phyloP scores from a whole-genome alignment of 2,329 filamentous ascomycete genomes.

The Verticillium longisporum region DNA sequence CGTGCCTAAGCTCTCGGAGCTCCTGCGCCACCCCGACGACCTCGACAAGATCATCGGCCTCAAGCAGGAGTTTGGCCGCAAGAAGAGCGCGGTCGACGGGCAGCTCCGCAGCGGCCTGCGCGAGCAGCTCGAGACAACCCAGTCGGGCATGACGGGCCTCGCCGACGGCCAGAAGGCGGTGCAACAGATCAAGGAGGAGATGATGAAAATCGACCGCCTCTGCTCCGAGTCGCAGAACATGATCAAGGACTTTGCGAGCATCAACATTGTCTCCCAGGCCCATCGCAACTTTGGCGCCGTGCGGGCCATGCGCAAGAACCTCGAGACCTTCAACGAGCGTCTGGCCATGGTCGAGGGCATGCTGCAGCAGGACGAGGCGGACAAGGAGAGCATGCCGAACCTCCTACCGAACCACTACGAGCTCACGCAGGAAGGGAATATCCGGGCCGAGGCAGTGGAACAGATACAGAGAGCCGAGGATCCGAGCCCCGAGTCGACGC shows the following conservation, averaged over 20 bases:
- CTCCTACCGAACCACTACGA: constrained; percentile 85
- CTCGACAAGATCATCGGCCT: constrained; percentile 89
- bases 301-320: constrained; percentile 83
- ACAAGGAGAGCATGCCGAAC: constrained; percentile 87
- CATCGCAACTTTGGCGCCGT: constrained; percentile 95
- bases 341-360: constrained; percentile 70
- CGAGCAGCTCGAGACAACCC: constrained; percentile 90
- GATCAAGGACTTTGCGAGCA: constrained; percentile 92
- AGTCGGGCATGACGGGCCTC: constrained; percentile 84
- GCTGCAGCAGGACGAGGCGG: constrained; percentile 75
- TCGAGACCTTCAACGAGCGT: constrained; percentile 79
- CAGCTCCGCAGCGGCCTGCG: constrained; percentile 83
- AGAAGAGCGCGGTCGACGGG: constrained; percentile 85
- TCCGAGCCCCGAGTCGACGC: constrained; percentile 66
- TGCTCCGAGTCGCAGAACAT: constrained; percentile 97
- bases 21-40: constrained; percentile 92
- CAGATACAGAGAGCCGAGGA: constrained; percentile 80
- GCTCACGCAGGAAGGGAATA: constrained; percentile 86
- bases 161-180: constrained; percentile 88
- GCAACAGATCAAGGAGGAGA: constrained; percentile 91
- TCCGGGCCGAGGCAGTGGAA: constrained; percentile 92
- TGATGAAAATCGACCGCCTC: constrained; percentile 96
- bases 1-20: constrained; percentile 78
- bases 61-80: constrained; percentile 88
- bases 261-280: constrained; percentile 86